Percentiles rank a stretch among this genome's conserved stretches.
Evolutionary conservation across 768 basidiomycete species (phyloP).

Genomic region (Phanerochaete sordida): DNA sequence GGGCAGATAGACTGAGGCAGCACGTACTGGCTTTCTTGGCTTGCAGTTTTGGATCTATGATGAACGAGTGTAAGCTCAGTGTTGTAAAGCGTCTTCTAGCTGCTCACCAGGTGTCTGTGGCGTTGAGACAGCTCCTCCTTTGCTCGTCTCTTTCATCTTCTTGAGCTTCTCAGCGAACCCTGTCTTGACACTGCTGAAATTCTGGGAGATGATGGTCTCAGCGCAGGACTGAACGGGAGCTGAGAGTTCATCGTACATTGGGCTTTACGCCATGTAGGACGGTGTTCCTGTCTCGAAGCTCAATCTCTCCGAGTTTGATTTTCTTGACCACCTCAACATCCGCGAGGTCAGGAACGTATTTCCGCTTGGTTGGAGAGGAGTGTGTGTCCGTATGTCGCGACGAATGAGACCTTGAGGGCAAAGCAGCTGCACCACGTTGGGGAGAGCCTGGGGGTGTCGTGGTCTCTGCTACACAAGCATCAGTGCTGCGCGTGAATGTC

Average conservation of each 20-base stretch:
- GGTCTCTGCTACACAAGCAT: slow-evolving; percentile 36
- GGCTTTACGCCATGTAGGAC: slow-evolving; percentile 81
- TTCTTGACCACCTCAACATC: slow-evolving; percentile 88
- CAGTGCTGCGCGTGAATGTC: too few relatives aligned
- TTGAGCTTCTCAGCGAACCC: slow-evolving; percentile 77
- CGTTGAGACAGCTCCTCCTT: slow-evolving; percentile 39
- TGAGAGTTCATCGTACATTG: slow-evolving; percentile 65
- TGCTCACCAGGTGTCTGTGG: slow-evolving; percentile 38
- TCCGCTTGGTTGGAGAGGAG: slow-evolving; percentile 60
- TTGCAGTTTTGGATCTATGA: slow-evolving; percentile 52
- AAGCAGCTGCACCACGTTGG: slow-evolving; percentile 20
- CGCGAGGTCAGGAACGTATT: slow-evolving; percentile 72
- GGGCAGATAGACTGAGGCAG: not conserved
- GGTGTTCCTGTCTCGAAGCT: slow-evolving; percentile 77
- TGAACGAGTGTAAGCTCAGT: not conserved
- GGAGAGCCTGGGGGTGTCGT: slow-evolving; percentile 63
- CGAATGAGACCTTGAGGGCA: slow-evolving; percentile 19
- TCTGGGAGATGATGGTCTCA: slow-evolving; percentile 39
- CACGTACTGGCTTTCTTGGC: slow-evolving; percentile 69
- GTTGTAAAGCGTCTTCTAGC: not conserved
- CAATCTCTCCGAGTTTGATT: slow-evolving; percentile 72
- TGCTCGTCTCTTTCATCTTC: slow-evolving; percentile 65
- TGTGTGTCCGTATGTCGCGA: slow-evolving; percentile 19
- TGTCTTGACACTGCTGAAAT: slow-evolving; percentile 68
- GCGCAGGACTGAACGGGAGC: not conserved